Evolutionary conservation across 148 eudicot genomes (phyloP).

Genomic region (Euryodendron excelsum): DNA sequence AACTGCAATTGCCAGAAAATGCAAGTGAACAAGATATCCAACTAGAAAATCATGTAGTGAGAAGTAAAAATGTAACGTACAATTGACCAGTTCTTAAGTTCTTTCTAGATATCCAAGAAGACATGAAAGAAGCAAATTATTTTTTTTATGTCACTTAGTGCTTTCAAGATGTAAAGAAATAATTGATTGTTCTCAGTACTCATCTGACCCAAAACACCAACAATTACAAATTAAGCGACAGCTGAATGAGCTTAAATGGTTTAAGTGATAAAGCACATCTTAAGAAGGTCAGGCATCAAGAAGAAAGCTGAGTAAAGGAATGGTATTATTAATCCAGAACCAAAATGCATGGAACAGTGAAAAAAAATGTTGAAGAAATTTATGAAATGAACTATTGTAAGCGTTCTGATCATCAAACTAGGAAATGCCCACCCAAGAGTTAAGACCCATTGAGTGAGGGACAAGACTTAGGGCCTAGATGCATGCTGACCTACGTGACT

Average conservation of each 20-base stretch:
- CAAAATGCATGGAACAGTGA: not conserved
- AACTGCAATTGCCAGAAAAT: conserved; percentile 42
- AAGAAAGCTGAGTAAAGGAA: not conserved
- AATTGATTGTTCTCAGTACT: not conserved
- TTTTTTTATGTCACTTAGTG: not conserved
- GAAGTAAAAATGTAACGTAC: not conserved
- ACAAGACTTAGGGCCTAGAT: not conserved
- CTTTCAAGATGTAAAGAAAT: not conserved
- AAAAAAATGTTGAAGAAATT: not conserved
- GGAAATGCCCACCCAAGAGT: not conserved
- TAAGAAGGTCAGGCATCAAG: not conserved
- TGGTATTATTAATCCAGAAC: not conserved
- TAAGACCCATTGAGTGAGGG: not conserved
- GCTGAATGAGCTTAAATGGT: not conserved
- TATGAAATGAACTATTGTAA: not conserved
- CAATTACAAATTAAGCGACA: not conserved
- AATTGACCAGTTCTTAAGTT: not conserved
- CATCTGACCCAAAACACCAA: not conserved
- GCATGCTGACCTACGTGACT: not conserved
- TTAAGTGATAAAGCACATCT: not conserved
- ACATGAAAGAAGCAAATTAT: not conserved
- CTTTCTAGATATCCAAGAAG: not conserved
- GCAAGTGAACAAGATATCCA: conserved; percentile 2
- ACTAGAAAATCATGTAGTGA: conserved; percentile 1
- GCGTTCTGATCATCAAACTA: not conserved